Conservation (phyloP, 768 basidiomycete species). For the Boletus pseudo-olivaceus region DNA sequence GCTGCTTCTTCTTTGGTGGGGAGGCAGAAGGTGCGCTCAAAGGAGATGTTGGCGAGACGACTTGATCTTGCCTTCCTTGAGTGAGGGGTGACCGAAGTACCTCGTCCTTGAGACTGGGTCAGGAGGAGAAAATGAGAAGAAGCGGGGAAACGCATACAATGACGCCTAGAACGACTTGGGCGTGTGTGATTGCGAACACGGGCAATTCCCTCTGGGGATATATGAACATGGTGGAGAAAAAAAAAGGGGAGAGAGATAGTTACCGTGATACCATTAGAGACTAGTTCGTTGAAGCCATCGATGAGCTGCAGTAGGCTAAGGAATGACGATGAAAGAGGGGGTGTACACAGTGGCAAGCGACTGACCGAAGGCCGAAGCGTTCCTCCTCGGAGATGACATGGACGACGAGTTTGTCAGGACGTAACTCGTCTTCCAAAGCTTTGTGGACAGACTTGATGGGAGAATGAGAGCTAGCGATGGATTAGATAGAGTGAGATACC, state of each 20-base stretch:
- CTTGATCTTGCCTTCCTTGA: neutral
- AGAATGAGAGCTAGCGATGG: neutral
- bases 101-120: slow-evolving; percentile 49
- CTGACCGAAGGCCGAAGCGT: slow-evolving; percentile 72
- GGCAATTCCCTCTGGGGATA: slow-evolving; percentile 70
- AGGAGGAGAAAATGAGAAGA: neutral
- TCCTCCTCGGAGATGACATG: slow-evolving; percentile 58
- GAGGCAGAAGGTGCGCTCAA: slow-evolving; percentile 20
- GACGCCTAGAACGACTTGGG: slow-evolving; percentile 63
- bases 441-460: slow-evolving; percentile 64
- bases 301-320: slow-evolving; percentile 72
- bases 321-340: neutral
- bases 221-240: neutral
- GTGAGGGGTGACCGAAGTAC: slow-evolving; percentile 23
- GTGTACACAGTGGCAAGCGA: neutral
- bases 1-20: slow-evolving; percentile 29
- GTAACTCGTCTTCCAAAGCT: slow-evolving; percentile 69
- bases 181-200: slow-evolving; percentile 72
- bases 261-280: slow-evolving; percentile 49
- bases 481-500: slow-evolving; percentile 34
- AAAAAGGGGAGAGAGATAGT: slow-evolving; percentile 1
- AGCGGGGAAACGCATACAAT: slow-evolving; percentile 47
- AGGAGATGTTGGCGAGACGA: slow-evolving; percentile 9
- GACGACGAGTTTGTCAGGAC: slow-evolving; percentile 53
- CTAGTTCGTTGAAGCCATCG: slow-evolving; percentile 53